Percentiles rank a stretch among this genome's conserved stretches.
Evolutionary conservation across 2,329 filamentous ascomycete genomes (phyloP).

Genomic region (Xylariomycetidae sp.): DNA sequence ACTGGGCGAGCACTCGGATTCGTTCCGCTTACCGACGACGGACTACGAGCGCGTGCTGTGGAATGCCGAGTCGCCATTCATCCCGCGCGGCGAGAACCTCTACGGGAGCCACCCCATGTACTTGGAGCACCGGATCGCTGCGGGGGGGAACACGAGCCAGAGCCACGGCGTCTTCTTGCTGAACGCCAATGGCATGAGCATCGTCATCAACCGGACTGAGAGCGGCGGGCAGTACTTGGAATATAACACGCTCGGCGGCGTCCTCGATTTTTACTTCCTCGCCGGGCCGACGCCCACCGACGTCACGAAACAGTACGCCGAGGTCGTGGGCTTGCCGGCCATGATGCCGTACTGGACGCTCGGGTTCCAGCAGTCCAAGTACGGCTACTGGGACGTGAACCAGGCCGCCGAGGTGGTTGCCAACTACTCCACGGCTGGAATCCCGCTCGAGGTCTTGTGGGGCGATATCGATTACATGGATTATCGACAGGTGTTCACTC

Average conservation of each 20-base stretch:
- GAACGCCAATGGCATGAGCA: constrained; percentile 62
- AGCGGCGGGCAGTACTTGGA: constrained; percentile 58
- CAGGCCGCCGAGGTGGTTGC: constrained; percentile 51
- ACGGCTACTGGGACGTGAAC: constrained; percentile 50
- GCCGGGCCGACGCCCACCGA: constrained; percentile 44
- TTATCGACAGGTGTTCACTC: constrained; percentile 46
- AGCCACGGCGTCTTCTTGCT: constrained; percentile 56
- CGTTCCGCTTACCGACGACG: constrained; percentile 49
- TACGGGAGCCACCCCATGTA: constrained; percentile 64
- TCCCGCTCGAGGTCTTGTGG: constrained; percentile 57
- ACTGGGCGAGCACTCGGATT: constrained; percentile 58
- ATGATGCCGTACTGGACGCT: constrained; percentile 52
- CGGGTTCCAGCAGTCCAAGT: constrained; percentile 49
- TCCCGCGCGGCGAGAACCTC: constrained; percentile 42
- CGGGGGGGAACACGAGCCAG: no score
- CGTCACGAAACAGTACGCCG: constrained; percentile 43
- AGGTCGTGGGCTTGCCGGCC: constrained; percentile 42
- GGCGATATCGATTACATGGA: constrained; percentile 54
- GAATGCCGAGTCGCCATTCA: constrained; percentile 52
- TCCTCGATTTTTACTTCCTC: constrained; percentile 56
- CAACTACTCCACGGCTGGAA: constrained; percentile 51
- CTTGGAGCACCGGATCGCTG: constrained; percentile 51
- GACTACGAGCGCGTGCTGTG: constrained; percentile 58
- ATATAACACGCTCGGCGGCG: constrained; percentile 63
- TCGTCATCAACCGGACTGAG: constrained; percentile 32